Evolutionary conservation across 768 basidiomycete genomes (phyloP).

Genomic region (Lactifluus pinguis): DNA sequence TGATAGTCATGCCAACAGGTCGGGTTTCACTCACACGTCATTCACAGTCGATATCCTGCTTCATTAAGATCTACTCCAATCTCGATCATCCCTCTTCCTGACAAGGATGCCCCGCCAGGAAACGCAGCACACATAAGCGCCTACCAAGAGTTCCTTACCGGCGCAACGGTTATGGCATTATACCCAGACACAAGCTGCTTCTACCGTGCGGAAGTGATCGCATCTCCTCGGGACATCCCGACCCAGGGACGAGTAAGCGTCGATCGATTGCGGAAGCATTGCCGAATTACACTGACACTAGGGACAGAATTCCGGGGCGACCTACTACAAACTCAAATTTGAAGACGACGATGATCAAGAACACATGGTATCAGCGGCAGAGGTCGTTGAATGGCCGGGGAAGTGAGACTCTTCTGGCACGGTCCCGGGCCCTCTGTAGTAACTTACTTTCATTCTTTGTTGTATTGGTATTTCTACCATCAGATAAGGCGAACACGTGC

Average conservation of each 20-base stretch:
- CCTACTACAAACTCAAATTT: conserved; percentile 75
- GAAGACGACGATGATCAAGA: conserved; percentile 86
- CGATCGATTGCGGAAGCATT: conserved; percentile 19
- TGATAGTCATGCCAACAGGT: neutral
- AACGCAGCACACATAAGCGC: conserved; percentile 56
- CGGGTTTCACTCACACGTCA: neutral
- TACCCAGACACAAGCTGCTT: conserved; percentile 90
- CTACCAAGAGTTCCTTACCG: conserved; percentile 62
- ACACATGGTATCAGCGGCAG: conserved; percentile 64
- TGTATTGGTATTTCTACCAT: neutral
- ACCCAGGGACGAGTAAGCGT: conserved; percentile 29
- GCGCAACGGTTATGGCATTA: conserved; percentile 75
- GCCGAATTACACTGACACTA: conserved; percentile 24
- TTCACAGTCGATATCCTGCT: conserved; percentile 53
- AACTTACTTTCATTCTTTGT: neutral
- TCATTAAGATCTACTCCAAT: conserved; percentile 34
- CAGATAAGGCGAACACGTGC: neutral
- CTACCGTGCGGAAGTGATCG: conserved; percentile 77
- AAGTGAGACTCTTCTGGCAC: conserved; percentile 6
- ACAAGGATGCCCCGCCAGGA: conserved; percentile 48
- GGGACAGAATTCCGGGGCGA: conserved; percentile 23
- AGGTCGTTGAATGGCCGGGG: conserved; percentile 77
- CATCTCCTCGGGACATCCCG: conserved; percentile 45
- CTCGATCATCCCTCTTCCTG: conserved; percentile 73
- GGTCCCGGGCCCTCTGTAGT: neutral